A percentile compares a stretch with the other conserved stretches of the same genome.
Evolutionary conservation across 2,329 filamentous ascomycete species (phyloP).

Genomic region (Pseudogymnoascus pannorum): DNA sequence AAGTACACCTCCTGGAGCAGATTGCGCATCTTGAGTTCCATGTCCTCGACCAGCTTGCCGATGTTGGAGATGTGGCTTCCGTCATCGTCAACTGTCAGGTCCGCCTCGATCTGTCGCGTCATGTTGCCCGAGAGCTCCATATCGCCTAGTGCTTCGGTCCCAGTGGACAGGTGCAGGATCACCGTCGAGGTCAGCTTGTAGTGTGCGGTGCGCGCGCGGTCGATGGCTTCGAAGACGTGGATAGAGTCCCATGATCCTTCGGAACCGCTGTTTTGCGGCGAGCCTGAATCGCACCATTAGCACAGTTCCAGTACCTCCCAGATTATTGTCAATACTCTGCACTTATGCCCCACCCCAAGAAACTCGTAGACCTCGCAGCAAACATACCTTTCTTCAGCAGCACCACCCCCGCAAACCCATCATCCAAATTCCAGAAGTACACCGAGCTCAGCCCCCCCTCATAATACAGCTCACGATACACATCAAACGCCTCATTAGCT

Average conservation of each 20-base stretch:
- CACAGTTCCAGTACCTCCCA: constrained; percentile 11
- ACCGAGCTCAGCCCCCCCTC: constrained; percentile 94
- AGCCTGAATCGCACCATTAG: constrained; percentile 41
- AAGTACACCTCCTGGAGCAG: constrained; percentile 98
- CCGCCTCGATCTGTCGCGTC: constrained; percentile 91
- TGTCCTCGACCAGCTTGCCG: constrained; percentile 90
- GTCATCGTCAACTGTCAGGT: constrained; percentile 83
- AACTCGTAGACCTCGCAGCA: not conserved
- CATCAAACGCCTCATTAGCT: constrained; percentile 93
- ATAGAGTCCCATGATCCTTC: constrained; percentile 95
- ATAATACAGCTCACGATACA: constrained; percentile 94
- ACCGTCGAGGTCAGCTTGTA: constrained; percentile 98
- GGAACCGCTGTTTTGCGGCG: constrained; percentile 55
- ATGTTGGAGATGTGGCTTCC: constrained; percentile 94
- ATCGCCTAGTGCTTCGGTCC: constrained; percentile 61
- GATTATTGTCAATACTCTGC: not conserved
- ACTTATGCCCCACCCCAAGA: not conserved
- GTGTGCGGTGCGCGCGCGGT: constrained; percentile 83
- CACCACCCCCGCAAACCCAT: constrained; percentile 94
- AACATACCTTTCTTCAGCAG: constrained; percentile 82
- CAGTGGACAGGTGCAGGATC: constrained; percentile 76
- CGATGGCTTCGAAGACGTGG: constrained; percentile 94
- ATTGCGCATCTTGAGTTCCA: constrained; percentile 99
- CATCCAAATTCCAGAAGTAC: constrained; percentile 97
- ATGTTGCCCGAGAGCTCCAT: constrained; percentile 96